Base-by-base conservation (phyloP, 2,329 filamentous ascomycete species). In the Paracorniculantispora psalliotae region DNA sequence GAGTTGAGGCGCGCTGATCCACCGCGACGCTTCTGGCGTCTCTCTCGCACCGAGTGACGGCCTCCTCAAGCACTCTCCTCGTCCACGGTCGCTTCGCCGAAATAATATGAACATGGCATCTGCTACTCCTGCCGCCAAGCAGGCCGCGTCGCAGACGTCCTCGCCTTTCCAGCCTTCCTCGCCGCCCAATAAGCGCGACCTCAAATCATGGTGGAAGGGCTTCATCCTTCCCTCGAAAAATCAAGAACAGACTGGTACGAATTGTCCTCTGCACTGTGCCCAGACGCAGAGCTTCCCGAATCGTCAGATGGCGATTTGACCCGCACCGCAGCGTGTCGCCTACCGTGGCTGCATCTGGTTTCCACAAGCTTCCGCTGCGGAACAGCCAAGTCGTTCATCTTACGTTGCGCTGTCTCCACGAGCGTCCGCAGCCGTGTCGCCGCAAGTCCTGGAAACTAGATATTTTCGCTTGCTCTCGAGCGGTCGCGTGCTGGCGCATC, bases 181-280 rank as follows among this genome's bases (percentile, higher is more conserved):
- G 44, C 90, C 90, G 58, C 91, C 91, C 30, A 91, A 86, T 65
- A 96, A 89, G 77, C 86, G 91, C 72, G 92, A 96, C 72, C 80
- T 97, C 66, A 89, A 92, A 67, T 96, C 90, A 61, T 99, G 94
- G 94, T 97, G 94, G 94, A 96, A 92, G 75, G 87, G 88, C 68
- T 97, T 99, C 77, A 94, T 94, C 77, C 83, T 89, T 57, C 79
- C 82, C 48, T 75, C 79, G 39, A 84, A 80, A 67, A 79, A 80
- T 60, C 79, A 83, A 58, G 83, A 86, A 64, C 67, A 76, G 53
- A 75, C 79, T 68, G 82, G 83, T 86, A 81, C 47, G 49, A 51
- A 43, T 44, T 50, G 10, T 39, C 39, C 19, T n/a, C 26, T 47
- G 23, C 49, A n/a, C 49, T 26, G 12, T 30, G 7, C 25, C 55